These are phyloP conservation scores for Dipodascopsis uninucleata DNA, from an alignment of 805 yeast genomes.

Conservation along the genomic window DNA sequence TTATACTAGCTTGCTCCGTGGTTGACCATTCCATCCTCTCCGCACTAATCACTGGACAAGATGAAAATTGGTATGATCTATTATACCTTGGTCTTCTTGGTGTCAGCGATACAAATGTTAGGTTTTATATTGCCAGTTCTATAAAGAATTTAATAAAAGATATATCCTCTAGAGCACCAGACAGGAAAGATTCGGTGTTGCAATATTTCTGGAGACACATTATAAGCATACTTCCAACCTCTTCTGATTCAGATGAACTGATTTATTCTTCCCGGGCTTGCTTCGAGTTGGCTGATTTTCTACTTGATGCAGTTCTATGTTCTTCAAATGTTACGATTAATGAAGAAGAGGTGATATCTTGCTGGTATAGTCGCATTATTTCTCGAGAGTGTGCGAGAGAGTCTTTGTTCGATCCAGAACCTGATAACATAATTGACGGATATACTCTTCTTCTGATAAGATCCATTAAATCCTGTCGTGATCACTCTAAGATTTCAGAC, in stretches of 20 bases:
- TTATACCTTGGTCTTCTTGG: too few relatives aligned
- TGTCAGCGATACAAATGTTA: conserved; percentile 4
- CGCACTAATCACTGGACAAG: too few relatives aligned
- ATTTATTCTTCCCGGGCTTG: too few relatives aligned
- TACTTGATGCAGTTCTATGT: conserved; percentile 3
- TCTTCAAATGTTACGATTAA: too few relatives aligned
- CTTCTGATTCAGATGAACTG: too few relatives aligned
- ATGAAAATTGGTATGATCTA: too few relatives aligned
- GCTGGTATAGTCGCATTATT: too few relatives aligned
- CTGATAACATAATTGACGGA: conserved; percentile 8
- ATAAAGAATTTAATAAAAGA: conserved; percentile 5
- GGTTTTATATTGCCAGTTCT: conserved; percentile 5
- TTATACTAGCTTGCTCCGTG: too few relatives aligned
- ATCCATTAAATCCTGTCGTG: conserved; percentile 6
- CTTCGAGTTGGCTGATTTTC: conserved; percentile 6
- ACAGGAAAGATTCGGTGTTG: neutral
- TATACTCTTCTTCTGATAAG: conserved; percentile 9
- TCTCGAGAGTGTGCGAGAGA: too few relatives aligned
- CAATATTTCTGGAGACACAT: conserved; percentile 13
- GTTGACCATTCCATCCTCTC: too few relatives aligned
- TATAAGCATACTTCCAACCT: conserved; percentile 3
- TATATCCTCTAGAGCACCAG: neutral
- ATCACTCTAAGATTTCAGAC: neutral
- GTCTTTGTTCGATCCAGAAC: conserved; percentile 3
- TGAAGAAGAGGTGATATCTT: too few relatives aligned